Evolutionary conservation across 345 rosid species (phyloP), one percentile per base, ranked within the genome.

Genomic region (Eucalyptus shirleyi): DNA sequence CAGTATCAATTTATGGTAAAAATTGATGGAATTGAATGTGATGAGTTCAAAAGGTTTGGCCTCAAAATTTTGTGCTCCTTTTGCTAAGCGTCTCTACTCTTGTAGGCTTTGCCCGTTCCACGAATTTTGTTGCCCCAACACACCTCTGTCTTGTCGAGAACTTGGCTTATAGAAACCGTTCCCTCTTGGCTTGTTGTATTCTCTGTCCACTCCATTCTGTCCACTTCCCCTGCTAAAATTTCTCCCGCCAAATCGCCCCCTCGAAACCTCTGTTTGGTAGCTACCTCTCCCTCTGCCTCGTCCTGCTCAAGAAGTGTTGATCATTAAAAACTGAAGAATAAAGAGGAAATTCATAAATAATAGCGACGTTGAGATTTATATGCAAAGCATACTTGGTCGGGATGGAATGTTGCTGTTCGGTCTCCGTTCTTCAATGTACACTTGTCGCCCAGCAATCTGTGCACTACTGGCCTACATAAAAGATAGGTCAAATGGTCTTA

Each of bases 381-480:
- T 77, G 85, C 89, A 90, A 62, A 32, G 86, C 95, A 6, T 93
- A 96, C 96, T 95, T 93, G 94, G 93, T 89, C 96, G 96, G 72
- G 90, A 92, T 60, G 97, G 97, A 56, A 94, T 92, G 88, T 91
- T 92, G 93, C 93, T 94, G 88, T 94, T 95, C 16, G 93, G 94
- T 93, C 96, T 96, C 69, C 97, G 94, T 88, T 94, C 97, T 90
- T 96, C 98, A 62, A 96, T 94, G 90, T 93, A 93, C 30, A 95
- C 97, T 65, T 93, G 95, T 89, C 94, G 93, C 86, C 95, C 97
- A 28, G 94, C 95, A 69, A 95, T 95, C 87, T 90, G 90, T 72
- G 94, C 94, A 87, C 88, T 91, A n/a, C 94, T 94, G 2, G 92
- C 95, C 98, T 96, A 53, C 87, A 90, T 26, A 91, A 88, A 77